These are phyloP conservation scores for Beauveria scarabaeidicola DNA, from an alignment of 2,329 filamentous ascomycete genomes.

Conservation along the genomic window DNA sequence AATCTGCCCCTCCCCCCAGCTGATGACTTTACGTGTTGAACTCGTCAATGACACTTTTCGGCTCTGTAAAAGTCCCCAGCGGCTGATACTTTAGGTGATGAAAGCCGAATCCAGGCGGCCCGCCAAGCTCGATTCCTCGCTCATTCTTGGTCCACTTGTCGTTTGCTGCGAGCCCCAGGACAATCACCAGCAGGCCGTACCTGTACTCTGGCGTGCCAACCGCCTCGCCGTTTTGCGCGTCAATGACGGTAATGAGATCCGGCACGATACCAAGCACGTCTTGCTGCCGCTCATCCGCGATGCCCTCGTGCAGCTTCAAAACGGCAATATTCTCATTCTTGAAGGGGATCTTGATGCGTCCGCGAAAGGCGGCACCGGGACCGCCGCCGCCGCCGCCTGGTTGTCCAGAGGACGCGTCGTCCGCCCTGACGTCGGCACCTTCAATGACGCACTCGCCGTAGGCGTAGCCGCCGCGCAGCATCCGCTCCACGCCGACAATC, in stretches of 20 bases:
- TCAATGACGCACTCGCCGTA: conserved; percentile 53
- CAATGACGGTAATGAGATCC: conserved; percentile 47
- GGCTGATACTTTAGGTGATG: conserved; percentile 39
- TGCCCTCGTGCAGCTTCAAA: conserved; percentile 24
- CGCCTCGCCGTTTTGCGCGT: conserved; percentile 47
- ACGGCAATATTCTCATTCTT: conserved; percentile 69
- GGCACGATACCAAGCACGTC: conserved; percentile 45
- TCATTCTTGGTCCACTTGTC: conserved; percentile 36
- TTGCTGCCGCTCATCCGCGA: conserved; percentile 29
- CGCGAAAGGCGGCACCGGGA: conserved; percentile 27
- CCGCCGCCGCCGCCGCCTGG: neutral
- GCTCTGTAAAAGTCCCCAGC: conserved; percentile 39
- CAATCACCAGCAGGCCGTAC: conserved; percentile 42
- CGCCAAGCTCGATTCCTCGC: conserved; percentile 41
- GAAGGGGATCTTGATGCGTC: conserved; percentile 56
- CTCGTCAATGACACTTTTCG: conserved; percentile 46
- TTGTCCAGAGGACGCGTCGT: conserved; percentile 12
- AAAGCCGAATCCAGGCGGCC: conserved; percentile 40
- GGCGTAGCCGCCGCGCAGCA: conserved; percentile 46
- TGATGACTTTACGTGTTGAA: conserved; percentile 16
- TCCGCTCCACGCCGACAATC: conserved; percentile 51
- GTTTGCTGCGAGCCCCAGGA: conserved; percentile 37
- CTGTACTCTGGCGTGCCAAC: conserved; percentile 49
- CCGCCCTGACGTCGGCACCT: conserved; percentile 32
- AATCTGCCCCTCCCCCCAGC: neutral